A percentile compares a stretch with the other conserved stretches of the same genome.
Evolutionary conservation across 2,329 filamentous ascomycete species (phyloP).

Genomic region (Lasiodiplodia sp.): DNA sequence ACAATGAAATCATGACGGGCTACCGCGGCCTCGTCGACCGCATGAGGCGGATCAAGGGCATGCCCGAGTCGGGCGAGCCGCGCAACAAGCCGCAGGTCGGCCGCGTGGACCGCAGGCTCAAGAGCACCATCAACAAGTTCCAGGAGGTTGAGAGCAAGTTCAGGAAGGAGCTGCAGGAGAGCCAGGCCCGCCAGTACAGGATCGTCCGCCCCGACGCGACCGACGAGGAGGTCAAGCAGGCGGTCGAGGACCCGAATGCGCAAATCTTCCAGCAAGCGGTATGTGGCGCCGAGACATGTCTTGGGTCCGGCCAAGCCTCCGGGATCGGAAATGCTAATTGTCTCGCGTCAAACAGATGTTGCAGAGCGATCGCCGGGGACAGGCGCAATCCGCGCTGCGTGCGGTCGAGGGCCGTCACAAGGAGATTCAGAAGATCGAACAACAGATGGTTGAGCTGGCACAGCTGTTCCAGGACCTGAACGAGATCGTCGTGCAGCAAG

Average conservation of each 20-base stretch:
- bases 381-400: slow-evolving; percentile 78
- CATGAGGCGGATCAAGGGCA: slow-evolving; percentile 82
- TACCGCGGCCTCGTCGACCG: slow-evolving; percentile 82
- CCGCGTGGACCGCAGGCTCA: slow-evolving; percentile 79
- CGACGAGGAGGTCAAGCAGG: slow-evolving; percentile 78
- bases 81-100: slow-evolving; percentile 83
- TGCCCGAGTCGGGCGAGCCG: slow-evolving; percentile 74
- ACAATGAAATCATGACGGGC: slow-evolving; percentile 79
- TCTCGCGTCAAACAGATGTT: slow-evolving; percentile 62
- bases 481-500: slow-evolving; percentile 84
- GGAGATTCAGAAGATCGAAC: slow-evolving; percentile 90
- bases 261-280: slow-evolving; percentile 87
- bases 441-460: slow-evolving; percentile 84
- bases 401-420: slow-evolving; percentile 84
- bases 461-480: slow-evolving; percentile 92
- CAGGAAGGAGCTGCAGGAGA: slow-evolving; percentile 79
- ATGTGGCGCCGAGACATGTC: slow-evolving; percentile 36
- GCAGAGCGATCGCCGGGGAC: slow-evolving; percentile 79
- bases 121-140: slow-evolving; percentile 81
- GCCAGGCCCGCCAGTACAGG: slow-evolving; percentile 87
- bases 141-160: slow-evolving; percentile 82
- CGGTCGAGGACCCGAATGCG: slow-evolving; percentile 75
- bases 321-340: slow-evolving; percentile 20
- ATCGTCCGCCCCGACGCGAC: slow-evolving; percentile 85
- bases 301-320: slow-evolving; percentile 2